A percentile compares a stretch with the other conserved stretches of the same genome.
phyloP scores from a whole-genome alignment of 176 grass and related monocot genomes.

The Eleusine coracana region DNA sequence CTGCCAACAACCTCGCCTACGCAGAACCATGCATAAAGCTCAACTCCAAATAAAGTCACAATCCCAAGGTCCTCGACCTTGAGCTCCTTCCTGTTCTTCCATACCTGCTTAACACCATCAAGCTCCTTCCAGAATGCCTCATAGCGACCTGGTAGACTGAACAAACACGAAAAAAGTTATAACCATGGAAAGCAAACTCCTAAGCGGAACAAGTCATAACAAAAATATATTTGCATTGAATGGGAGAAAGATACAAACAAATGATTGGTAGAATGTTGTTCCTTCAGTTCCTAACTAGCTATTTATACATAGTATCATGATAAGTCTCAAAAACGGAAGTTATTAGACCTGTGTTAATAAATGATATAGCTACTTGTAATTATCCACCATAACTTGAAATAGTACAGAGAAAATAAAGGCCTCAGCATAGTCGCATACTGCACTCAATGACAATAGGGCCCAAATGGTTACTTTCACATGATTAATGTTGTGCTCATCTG shows the following conservation, averaged over 20 bases:
- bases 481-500: conserved; percentile 5
- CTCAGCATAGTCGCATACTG: not conserved
- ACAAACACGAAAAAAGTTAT: conserved; percentile 26
- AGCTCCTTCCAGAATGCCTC: conserved; percentile 91
- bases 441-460: not conserved
- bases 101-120: conserved; percentile 72
- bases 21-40: conserved; percentile 85
- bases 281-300: not conserved
- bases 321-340: not conserved
- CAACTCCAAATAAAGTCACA: conserved; percentile 71
- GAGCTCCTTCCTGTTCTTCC: conserved; percentile 77
- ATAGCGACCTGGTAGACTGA: conserved; percentile 83
- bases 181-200: conserved; percentile 22
- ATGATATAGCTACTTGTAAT: not conserved
- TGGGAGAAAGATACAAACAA: not conserved
- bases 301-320: not conserved
- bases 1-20: conserved; percentile 79
- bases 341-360: not conserved
- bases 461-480: not conserved
- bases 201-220: not conserved
- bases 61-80: conserved; percentile 85
- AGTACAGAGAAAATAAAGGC: not conserved
- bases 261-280: not conserved
- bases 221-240: not conserved
- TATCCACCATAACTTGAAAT: conserved; percentile 11